phyloP scores from a whole-genome alignment of 495 filamentous ascomycete species.

The Penicillium malachiteum region DNA sequence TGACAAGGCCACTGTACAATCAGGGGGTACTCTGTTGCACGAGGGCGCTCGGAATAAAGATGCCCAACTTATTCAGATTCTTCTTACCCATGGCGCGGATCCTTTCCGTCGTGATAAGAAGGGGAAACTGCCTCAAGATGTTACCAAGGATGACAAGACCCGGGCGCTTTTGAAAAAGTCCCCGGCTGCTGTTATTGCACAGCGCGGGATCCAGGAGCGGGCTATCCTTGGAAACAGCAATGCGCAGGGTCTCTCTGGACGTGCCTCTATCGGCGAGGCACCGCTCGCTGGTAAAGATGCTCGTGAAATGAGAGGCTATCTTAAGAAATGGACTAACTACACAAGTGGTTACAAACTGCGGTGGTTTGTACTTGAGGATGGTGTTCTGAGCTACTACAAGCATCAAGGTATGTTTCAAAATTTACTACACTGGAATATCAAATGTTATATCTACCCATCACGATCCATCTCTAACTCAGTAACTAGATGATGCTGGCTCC shows the following conservation, averaged over 20 bases:
- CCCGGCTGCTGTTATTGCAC: constrained; percentile 89
- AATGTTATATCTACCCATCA: not conserved
- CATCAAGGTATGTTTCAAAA: constrained; percentile 63
- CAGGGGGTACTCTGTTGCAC: constrained; percentile 86
- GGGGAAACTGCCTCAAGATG: constrained; percentile 93
- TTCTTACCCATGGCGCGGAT: constrained; percentile 94
- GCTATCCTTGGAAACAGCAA: constrained; percentile 81
- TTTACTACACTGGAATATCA: not conserved
- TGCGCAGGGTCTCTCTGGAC: constrained; percentile 54
- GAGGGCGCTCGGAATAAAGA: constrained; percentile 89
- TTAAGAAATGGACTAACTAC: constrained; percentile 99
- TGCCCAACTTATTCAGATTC: constrained; percentile 77
- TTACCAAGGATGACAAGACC: constrained; percentile 92
- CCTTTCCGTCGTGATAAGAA: constrained; percentile 93
- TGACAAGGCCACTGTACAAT: constrained; percentile 69
- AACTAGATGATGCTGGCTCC: constrained; percentile 63
- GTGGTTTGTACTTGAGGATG: constrained; percentile 98
- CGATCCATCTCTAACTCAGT: constrained; percentile 1
- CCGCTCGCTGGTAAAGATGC: constrained; percentile 75
- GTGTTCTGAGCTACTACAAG: constrained; percentile 98
- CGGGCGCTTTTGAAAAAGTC: constrained; percentile 86
- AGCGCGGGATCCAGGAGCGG: constrained; percentile 94
- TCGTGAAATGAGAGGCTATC: constrained; percentile 95
- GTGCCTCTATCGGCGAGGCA: constrained; percentile 56
- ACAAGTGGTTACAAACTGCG: constrained; percentile 92